Evolutionary conservation across 768 basidiomycete species (phyloP).

Genomic region (Polyporus arcularius): DNA sequence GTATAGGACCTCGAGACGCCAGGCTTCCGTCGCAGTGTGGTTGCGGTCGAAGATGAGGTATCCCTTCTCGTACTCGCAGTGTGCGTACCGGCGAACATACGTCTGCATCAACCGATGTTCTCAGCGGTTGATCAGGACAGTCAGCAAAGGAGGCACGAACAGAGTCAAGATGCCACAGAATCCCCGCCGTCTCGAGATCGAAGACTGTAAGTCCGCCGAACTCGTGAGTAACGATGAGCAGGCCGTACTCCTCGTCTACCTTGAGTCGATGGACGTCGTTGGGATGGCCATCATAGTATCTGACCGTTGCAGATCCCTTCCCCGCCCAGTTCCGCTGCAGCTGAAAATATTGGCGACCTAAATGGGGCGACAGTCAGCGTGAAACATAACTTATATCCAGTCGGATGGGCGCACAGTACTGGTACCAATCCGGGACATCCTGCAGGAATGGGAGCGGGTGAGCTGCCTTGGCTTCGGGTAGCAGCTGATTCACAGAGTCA

Average conservation of each 20-base stretch:
- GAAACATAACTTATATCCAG: background rate
- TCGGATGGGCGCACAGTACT: conserved; percentile 51
- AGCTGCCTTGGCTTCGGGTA: conserved; percentile 33
- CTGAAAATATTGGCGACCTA: conserved; percentile 48
- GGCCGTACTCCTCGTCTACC: conserved; percentile 62
- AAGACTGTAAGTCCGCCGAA: conserved; percentile 60
- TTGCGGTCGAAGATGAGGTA: conserved; percentile 70
- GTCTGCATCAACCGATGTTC: conserved; percentile 32
- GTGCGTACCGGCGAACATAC: conserved; percentile 58
- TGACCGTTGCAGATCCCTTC: conserved; percentile 42
- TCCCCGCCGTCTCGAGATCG: conserved; percentile 47
- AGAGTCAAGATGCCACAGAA: conserved; percentile 64
- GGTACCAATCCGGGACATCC: conserved; percentile 53
- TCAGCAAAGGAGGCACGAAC: conserved; percentile 37
- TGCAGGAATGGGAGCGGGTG: conserved; percentile 39
- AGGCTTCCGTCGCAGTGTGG: conserved; percentile 65
- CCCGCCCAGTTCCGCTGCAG: conserved; percentile 60
- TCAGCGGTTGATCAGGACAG: background rate
- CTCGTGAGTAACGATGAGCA: conserved; percentile 58
- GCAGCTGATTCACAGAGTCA: conserved; percentile 24
- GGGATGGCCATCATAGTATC: conserved; percentile 36
- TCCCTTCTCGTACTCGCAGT: conserved; percentile 73
- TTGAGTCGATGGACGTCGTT: conserved; percentile 70
- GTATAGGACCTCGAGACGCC: conserved; percentile 46
- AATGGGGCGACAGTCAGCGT: background rate